Evolutionary conservation across 352 stramenopile genomes (phyloP).

Genomic region (Elongisporangium senticosum): DNA sequence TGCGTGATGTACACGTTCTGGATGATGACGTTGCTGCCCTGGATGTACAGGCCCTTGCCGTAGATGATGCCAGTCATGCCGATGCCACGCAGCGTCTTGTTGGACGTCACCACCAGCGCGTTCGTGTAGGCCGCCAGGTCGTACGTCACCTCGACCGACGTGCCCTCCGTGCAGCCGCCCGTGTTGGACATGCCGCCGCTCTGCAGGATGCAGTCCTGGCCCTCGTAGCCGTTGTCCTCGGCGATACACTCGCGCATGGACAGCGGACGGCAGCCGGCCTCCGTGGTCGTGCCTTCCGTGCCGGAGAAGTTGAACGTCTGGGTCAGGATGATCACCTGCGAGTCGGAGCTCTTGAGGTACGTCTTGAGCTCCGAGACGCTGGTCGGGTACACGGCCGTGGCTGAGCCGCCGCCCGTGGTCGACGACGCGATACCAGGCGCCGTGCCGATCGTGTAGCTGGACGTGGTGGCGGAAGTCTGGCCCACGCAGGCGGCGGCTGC

Average conservation of each 20-base stretch:
- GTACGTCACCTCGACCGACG: constrained; percentile 30
- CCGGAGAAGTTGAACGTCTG: constrained; percentile 44
- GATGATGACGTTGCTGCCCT: constrained; percentile 38
- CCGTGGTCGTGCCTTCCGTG: constrained; percentile 41
- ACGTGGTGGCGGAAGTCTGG: too few relatives aligned
- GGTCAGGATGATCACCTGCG: constrained; percentile 49
- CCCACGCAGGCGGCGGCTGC: too few relatives aligned
- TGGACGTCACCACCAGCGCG: constrained; percentile 6
- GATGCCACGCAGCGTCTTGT: constrained; percentile 42
- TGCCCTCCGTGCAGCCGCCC: constrained; percentile 34
- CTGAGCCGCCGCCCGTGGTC: constrained; percentile 26
- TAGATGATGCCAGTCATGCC: constrained; percentile 32
- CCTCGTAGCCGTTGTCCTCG: constrained; percentile 49
- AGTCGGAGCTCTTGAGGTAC: constrained; percentile 28
- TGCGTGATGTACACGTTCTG: constrained; percentile 50
- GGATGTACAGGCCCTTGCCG: constrained; percentile 29
- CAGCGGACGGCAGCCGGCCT: constrained; percentile 36
- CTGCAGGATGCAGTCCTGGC: constrained; percentile 51
- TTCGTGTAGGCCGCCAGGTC: constrained; percentile 20
- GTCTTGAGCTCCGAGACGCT: constrained; percentile 33
- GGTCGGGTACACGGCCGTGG: constrained; percentile 24
- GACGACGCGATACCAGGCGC: constrained; percentile 17
- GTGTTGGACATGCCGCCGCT: constrained; percentile 46
- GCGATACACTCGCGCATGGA: constrained; percentile 33
- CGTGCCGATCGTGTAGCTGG: constrained; percentile 12